These are phyloP conservation scores for Hordeum pubiflorum DNA, from an alignment of 202 grass and related monocot species.

Conservation along the genomic window DNA sequence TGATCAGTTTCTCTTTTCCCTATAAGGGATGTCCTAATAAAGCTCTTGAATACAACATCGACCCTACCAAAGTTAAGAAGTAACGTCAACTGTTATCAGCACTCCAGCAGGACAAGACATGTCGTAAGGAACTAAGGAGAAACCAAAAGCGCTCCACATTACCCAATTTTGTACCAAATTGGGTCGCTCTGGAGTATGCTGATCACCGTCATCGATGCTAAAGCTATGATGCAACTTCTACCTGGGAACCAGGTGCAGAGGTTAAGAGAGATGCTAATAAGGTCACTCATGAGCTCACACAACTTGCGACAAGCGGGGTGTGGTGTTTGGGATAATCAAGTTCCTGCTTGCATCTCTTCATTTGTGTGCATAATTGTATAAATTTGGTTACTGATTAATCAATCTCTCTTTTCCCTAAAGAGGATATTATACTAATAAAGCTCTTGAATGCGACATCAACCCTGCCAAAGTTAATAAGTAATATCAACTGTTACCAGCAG, in stretches of 20 bases:
- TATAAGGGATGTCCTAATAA: not conserved
- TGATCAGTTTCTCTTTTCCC: not conserved
- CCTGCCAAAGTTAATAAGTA: not conserved
- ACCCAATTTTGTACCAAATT: no score
- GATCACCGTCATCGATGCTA: not conserved
- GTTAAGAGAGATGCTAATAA: not conserved
- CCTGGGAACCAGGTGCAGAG: not conserved
- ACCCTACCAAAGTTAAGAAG: not conserved
- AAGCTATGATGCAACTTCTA: not conserved
- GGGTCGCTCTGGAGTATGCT: not conserved
- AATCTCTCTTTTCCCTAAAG: not conserved
- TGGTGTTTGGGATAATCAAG: not conserved
- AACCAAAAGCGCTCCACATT: not conserved
- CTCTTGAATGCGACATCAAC: not conserved
- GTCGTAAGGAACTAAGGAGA: not conserved
- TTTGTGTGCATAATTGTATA: not conserved
- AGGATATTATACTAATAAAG: not conserved
- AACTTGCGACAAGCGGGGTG: not conserved
- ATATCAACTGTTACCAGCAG: constrained; percentile 5
- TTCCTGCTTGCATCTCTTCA: not conserved
- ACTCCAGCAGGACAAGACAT: not conserved
- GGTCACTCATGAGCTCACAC: not conserved
- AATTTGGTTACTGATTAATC: not conserved
- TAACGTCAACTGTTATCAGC: constrained; percentile 5
- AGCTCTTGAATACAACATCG: not conserved